phyloP scores from a whole-genome alignment of 2,329 filamentous ascomycete species.

The Penicillium sumatraense region DNA sequence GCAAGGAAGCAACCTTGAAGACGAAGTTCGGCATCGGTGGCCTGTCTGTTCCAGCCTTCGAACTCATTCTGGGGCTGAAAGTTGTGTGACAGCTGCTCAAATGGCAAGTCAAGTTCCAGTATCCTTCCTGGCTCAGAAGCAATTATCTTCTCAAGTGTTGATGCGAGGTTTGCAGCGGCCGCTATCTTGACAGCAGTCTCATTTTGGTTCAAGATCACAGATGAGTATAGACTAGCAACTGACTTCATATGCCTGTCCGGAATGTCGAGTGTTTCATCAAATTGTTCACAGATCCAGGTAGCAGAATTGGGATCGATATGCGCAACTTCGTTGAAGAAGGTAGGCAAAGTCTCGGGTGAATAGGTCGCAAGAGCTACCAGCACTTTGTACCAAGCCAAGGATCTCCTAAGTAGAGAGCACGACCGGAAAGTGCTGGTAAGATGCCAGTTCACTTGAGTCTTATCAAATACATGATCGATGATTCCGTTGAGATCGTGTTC shows the following conservation, averaged over 20 bases:
- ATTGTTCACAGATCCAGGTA: conserved; percentile 39
- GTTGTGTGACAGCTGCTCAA: conserved; percentile 28
- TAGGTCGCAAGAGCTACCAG: conserved; percentile 29
- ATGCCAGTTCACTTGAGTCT: conserved; percentile 29
- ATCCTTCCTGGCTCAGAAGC: conserved; percentile 19
- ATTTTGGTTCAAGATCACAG: conserved; percentile 32
- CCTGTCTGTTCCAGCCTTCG: conserved; percentile 40
- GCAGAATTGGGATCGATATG: conserved; percentile 38
- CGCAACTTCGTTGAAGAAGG: conserved; percentile 32
- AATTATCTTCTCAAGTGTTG: conserved; percentile 34
- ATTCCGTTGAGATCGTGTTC: conserved; percentile 33
- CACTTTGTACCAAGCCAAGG: conserved; percentile 36
- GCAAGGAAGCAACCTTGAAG: conserved; percentile 45
- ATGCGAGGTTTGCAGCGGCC: conserved; percentile 40
- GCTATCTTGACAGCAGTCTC: conserved; percentile 33
- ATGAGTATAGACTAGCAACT: conserved; percentile 36
- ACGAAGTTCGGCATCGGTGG: conserved; percentile 41
- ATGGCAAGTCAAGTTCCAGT: conserved; percentile 32
- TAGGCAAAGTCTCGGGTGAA: conserved; percentile 21
- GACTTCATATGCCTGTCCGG: conserved; percentile 27
- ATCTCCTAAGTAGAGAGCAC: conserved; percentile 41
- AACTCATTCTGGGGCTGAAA: conserved; percentile 30
- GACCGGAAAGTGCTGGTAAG: conserved; percentile 36
- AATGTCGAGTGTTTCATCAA: conserved; percentile 30
- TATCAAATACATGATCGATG: conserved; percentile 31